Percentiles rank a stretch among this genome's conserved stretches.
Evolutionary conservation across 495 filamentous ascomycete species (phyloP).

Genomic region (Xylaria nigripes): DNA sequence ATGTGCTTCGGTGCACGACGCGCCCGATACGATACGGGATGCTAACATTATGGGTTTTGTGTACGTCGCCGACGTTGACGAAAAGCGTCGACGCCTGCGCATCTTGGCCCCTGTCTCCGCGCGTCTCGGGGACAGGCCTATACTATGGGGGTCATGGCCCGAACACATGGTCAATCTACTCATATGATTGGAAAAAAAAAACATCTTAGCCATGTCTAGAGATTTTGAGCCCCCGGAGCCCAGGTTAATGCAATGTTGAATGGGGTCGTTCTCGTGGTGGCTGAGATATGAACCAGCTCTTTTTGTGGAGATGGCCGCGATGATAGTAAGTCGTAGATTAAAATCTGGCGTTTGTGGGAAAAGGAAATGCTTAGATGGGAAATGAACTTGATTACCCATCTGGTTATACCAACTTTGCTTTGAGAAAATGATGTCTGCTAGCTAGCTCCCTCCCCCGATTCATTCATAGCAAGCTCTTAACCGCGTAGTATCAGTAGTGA

Average conservation of each 20-base stretch:
- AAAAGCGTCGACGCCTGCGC: slow-evolving; percentile 69
- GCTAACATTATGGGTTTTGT: slow-evolving; percentile 87
- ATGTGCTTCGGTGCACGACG: slow-evolving; percentile 57
- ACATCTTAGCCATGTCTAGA: neutral
- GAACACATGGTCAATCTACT: slow-evolving; percentile 45
- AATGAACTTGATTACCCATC: neutral
- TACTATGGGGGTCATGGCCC: slow-evolving; percentile 56
- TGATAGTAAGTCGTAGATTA: neutral
- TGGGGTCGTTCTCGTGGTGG: neutral
- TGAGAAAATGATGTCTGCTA: neutral
- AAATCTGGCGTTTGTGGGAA: neutral
- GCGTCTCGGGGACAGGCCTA: slow-evolving; percentile 63
- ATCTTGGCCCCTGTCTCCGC: slow-evolving; percentile 76
- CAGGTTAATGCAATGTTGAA: neutral
- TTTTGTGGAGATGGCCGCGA: neutral
- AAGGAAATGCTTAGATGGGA: neutral
- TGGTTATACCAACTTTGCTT: neutral
- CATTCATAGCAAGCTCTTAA: too few species aligned
- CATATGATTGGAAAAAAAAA: slow-evolving; percentile 1
- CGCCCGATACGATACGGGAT: slow-evolving; percentile 64
- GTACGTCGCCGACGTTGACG: slow-evolving; percentile 84
- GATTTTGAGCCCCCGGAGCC: neutral
- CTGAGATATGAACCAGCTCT: too few species aligned
- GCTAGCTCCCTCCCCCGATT: neutral
- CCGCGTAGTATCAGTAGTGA: too few species aligned